Percentiles rank a stretch among this genome's conserved stretches.
phyloP scores from a whole-genome alignment of 2,329 filamentous ascomycete genomes.

The Byssothecium circinans region DNA sequence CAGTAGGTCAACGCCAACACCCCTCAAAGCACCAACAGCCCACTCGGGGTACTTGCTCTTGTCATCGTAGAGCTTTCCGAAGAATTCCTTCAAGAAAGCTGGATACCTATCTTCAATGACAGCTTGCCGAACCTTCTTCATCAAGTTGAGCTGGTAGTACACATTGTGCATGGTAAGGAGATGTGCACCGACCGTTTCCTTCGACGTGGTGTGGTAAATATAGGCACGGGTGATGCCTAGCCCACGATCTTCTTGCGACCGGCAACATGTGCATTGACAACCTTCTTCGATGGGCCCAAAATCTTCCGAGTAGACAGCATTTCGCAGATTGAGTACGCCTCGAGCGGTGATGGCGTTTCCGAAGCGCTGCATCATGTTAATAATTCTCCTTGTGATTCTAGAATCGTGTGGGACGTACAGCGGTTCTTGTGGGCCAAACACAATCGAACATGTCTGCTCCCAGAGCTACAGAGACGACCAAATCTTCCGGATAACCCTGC shows the following conservation, averaged over 20 bases:
- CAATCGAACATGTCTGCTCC: constrained; percentile 99
- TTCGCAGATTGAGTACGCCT: constrained; percentile 83
- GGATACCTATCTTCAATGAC: constrained; percentile 83
- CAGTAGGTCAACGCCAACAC: constrained; percentile 67
- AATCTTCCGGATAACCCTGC: constrained; percentile 88
- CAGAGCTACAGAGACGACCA: constrained; percentile 88
- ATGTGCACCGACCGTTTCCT: constrained; percentile 91
- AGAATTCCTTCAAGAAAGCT: constrained; percentile 76
- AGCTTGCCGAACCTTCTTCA: constrained; percentile 72
- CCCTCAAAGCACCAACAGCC: constrained; percentile 77
- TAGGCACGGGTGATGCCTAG: constrained; percentile 85
- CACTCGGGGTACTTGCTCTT: constrained; percentile 73
- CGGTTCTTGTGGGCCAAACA: constrained; percentile 96
- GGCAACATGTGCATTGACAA: constrained; percentile 80
- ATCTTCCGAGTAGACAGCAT: constrained; percentile 73
- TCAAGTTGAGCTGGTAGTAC: constrained; percentile 84
- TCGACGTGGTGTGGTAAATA: constrained; percentile 86
- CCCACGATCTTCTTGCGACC: constrained; percentile 65
- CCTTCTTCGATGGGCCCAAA: constrained; percentile 81
- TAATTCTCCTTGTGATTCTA: neutral
- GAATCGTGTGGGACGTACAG: constrained; percentile 50
- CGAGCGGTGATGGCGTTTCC: constrained; percentile 85
- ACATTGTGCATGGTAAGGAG: constrained; percentile 93
- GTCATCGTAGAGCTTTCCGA: constrained; percentile 68
- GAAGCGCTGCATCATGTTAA: constrained; percentile 62